These are phyloP conservation scores for Pichia pseudocactophila DNA, from an alignment of 805 yeast genomes.

Conservation along the genomic window DNA sequence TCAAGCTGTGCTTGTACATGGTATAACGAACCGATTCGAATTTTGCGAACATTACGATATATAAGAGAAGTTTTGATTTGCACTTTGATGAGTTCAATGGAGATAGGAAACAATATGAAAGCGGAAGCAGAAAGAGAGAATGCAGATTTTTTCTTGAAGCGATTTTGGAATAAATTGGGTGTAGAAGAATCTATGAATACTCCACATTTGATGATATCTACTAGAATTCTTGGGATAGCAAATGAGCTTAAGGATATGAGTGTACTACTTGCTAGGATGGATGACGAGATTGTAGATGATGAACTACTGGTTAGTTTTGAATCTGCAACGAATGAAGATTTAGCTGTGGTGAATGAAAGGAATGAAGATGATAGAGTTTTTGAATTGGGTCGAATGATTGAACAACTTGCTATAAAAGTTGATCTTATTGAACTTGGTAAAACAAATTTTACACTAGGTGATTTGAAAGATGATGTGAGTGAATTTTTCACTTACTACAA, in stretches of 20 bases:
- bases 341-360: conserved; percentile 11
- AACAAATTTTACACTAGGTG: conserved; percentile 9
- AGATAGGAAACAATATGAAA: background rate
- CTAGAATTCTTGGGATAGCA: conserved; percentile 5
- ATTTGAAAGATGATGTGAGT: conserved; percentile 8
- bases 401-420: conserved; percentile 15
- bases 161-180: conserved; percentile 7
- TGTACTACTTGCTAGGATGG: conserved; percentile 9
- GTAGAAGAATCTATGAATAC: conserved; percentile 1
- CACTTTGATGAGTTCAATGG: conserved; percentile 5
- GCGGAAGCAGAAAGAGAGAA: background rate
- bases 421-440: conserved; percentile 16
- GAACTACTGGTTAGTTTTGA: conserved; percentile 2
- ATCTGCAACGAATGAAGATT: conserved; percentile 1
- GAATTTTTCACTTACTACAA: conserved; percentile 10
- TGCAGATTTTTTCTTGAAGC: conserved; percentile 1
- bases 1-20: conserved; percentile 6
- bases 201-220: background rate
- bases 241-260: conserved; percentile 6
- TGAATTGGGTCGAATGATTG: conserved; percentile 13
- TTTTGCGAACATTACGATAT: conserved; percentile 2
- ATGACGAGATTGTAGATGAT: conserved; percentile 12
- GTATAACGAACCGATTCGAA: conserved; percentile 6
- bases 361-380: conserved; percentile 17
- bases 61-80: conserved; percentile 2